Base-by-base conservation (phyloP, 2,329 filamentous ascomycete genomes). In the Diaporthe vaccinii region DNA sequence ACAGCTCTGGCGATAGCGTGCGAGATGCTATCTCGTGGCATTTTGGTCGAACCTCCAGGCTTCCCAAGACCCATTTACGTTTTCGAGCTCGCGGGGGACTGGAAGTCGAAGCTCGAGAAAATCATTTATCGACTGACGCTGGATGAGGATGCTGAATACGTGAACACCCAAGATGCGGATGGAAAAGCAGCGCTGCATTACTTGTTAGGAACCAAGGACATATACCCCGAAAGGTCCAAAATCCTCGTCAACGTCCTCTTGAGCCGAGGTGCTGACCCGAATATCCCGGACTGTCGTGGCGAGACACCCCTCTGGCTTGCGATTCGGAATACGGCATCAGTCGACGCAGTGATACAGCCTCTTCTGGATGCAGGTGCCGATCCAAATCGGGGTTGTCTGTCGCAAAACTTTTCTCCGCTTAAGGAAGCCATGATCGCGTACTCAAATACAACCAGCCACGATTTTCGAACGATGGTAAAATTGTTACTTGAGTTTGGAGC, bases 211-310 rank as follows among this genome's bases (percentile, higher is more conserved):
- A 10, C 41, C 4, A 46, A 22, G 8, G 3, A 8, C 14, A 8
- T 6, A 17, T 10, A 7, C 17, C 0, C 25, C 1, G 0, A 4
- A 1, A n/a, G 9, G 4, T 34, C 3, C 8, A 14, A 31, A 0
- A 14, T 0, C 3, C 17, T 49, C 9, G 61, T 65, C 25, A 49
- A 46, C 2, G 1, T 34, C 34, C 41, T 65, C 9, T 20, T 49
- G 28, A 14, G 25, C 5, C 41, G 41, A 34, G 61, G 61, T 1
- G 61, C 61, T 9, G 28, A 65, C 2, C 41, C 28, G 2, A 65
- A 65, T 34, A 0, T 46, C 1, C n/a, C 15, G n/a, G 25, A 62
- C 8, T 7, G 8, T 39, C 34, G 1, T 28, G 59, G 59, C 7
- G 15, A 22, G 3, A 62, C 59, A 22, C n/a, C 59, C 3, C 9